Percentiles rank a stretch among this genome's conserved stretches.
phyloP scores from a whole-genome alignment of 2,329 filamentous ascomycete genomes.

The Hortaea werneckii region DNA sequence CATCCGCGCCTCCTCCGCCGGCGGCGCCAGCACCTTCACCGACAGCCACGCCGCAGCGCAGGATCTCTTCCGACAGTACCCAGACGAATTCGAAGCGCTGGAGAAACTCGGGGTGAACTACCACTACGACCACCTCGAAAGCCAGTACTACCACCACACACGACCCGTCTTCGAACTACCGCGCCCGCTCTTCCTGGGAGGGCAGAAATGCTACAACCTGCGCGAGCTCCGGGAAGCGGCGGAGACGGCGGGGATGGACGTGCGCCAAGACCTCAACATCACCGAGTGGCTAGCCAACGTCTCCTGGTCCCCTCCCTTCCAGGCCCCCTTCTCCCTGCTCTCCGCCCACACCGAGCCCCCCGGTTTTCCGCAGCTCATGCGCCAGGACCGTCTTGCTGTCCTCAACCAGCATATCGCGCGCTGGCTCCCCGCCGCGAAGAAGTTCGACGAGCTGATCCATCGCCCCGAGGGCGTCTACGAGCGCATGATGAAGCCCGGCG shows the following conservation, averaged over 20 bases:
- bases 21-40: constrained; percentile 78
- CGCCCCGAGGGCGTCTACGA: constrained; percentile 51
- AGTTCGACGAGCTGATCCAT: constrained; percentile 53
- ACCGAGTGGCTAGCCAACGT: constrained; percentile 19
- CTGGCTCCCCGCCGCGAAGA: constrained; percentile 42
- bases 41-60: constrained; percentile 58
- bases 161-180: constrained; percentile 17
- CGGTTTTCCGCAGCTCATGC: background rate
- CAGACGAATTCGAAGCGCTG: constrained; percentile 7
- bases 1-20: constrained; percentile 65
- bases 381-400: background rate
- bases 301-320: constrained; percentile 28
- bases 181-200: background rate
- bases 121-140: constrained; percentile 38
- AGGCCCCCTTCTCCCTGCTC: constrained; percentile 20
- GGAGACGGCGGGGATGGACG: background rate
- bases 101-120: constrained; percentile 37
- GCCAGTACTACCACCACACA: constrained; percentile 21
- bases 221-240: background rate
- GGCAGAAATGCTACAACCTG: background rate
- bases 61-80: constrained; percentile 16
- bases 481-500: constrained; percentile 64
- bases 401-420: constrained; percentile 9
- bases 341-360: background rate
- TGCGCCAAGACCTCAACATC: constrained; percentile 2